These are phyloP conservation scores for Fusarium palustre DNA, from an alignment of 2,329 filamentous ascomycete species.

Conservation along the genomic window DNA sequence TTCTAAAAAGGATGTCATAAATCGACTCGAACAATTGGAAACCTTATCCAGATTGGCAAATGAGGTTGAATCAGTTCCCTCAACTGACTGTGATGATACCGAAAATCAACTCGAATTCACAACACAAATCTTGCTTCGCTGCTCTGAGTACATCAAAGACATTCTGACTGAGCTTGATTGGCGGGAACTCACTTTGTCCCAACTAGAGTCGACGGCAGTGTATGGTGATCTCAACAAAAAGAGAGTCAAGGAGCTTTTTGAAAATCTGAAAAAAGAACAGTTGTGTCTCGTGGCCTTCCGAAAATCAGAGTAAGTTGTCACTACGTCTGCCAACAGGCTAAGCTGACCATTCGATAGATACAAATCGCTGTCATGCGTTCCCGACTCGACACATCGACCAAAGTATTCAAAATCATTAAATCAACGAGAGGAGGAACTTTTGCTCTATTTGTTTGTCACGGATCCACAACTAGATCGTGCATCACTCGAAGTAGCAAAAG, in stretches of 20 bases:
- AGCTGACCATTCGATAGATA: constrained; percentile 1
- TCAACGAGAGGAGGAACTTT: neutral
- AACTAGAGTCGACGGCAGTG: neutral
- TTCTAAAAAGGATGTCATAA: neutral
- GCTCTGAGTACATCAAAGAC: neutral
- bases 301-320: neutral
- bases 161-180: neutral
- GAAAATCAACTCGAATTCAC: neutral
- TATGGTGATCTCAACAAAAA: neutral
- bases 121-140: neutral
- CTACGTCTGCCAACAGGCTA: rapidly evolving
- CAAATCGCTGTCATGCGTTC: neutral
- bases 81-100: neutral
- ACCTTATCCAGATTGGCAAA: neutral
- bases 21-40: neutral
- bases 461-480: constrained; percentile 13
- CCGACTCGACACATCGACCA: neutral
- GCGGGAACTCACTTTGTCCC: neutral
- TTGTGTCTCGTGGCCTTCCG: neutral
- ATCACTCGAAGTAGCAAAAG: neutral
- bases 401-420: constrained; percentile 3
- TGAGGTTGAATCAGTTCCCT: neutral
- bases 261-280: constrained; percentile 1
- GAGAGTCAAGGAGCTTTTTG: neutral
- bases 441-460: neutral